Evolutionary conservation across 2,329 filamentous ascomycete species (phyloP).

Genomic region (Fusarium sp.): DNA sequence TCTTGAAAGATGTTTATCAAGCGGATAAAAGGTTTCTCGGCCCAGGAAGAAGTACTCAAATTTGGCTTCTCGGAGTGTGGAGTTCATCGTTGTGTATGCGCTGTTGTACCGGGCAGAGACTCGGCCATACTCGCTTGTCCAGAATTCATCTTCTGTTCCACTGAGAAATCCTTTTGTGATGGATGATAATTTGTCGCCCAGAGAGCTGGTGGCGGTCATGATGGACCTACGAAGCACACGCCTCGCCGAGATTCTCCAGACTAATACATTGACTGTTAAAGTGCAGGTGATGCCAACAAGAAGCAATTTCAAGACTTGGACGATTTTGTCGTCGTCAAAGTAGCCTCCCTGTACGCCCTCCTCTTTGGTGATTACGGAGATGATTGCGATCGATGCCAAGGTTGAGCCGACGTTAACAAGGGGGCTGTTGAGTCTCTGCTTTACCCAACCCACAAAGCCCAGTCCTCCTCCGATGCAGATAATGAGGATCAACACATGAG

Average conservation of each 20-base stretch:
- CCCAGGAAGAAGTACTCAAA: conserved; percentile 87
- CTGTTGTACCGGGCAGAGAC: conserved; percentile 71
- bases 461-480: conserved; percentile 87
- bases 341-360: conserved; percentile 83
- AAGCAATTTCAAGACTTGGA: conserved; percentile 84
- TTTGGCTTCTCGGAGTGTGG: conserved; percentile 84
- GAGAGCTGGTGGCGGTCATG: conserved; percentile 73
- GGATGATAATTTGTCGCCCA: conserved; percentile 81
- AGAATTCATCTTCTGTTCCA: conserved; percentile 80
- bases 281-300: conserved; percentile 78
- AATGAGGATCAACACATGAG: conserved; percentile 80
- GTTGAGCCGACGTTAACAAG: conserved; percentile 87
- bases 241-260: conserved; percentile 82
- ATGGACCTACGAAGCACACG: conserved; percentile 76
- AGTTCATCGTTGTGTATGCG: conserved; percentile 74
- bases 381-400: conserved; percentile 85
- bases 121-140: conserved; percentile 69
- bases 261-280: conserved; percentile 75
- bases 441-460: conserved; percentile 88
- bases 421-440: conserved; percentile 79
- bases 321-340: conserved; percentile 82
- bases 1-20: conserved; percentile 82
- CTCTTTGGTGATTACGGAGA: conserved; percentile 90
- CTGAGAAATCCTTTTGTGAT: conserved; percentile 86
- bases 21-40: conserved; percentile 77